Evolutionary conservation across 2,329 filamentous ascomycete species (phyloP).

Genomic region (Myriangium duriaei): DNA sequence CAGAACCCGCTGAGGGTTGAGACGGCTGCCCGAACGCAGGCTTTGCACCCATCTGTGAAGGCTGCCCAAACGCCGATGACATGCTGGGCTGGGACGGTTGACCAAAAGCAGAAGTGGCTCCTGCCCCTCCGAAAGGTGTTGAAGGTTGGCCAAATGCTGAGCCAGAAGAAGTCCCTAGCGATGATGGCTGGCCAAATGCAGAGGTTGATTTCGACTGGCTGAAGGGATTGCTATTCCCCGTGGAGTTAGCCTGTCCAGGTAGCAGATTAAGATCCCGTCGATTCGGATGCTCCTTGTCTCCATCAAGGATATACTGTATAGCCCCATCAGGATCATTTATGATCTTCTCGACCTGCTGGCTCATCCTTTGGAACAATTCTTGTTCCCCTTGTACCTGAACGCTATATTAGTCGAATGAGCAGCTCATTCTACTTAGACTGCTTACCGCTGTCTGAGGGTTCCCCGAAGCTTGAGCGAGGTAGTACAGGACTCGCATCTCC

Average conservation of each 20-base stretch:
- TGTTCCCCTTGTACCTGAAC: constrained; percentile 42
- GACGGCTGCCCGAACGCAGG: constrained; percentile 14
- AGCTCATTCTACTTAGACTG: constrained; percentile 1
- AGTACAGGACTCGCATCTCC: constrained; percentile 65
- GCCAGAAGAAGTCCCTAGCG: constrained; percentile 2
- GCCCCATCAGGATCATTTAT: constrained; percentile 59
- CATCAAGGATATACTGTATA: constrained; percentile 53
- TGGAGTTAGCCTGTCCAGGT: constrained; percentile 14
- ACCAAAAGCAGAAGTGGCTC: constrained; percentile 3
- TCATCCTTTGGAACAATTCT: constrained; percentile 49
- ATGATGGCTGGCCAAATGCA: constrained; percentile 12
- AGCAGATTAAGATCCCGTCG: constrained; percentile 51
- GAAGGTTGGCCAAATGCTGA: constrained; percentile 9
- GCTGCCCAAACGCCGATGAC: constrained; percentile 11
- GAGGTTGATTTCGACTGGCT: constrained; percentile 8
- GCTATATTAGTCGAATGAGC: neutral
- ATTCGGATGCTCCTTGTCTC: constrained; percentile 62
- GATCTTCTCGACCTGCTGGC: constrained; percentile 60
- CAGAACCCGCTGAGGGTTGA: neutral
- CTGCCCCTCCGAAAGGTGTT: constrained; percentile 8
- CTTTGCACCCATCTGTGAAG: constrained; percentile 6
- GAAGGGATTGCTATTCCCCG: constrained; percentile 32
- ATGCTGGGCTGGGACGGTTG: constrained; percentile 1
- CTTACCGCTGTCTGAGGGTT: constrained; percentile 44
- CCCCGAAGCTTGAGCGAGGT: constrained; percentile 50